A percentile compares a stretch with the other conserved stretches of the same genome.
phyloP scores from a whole-genome alignment of 306 rosid species.

The Rosa rugosa region DNA sequence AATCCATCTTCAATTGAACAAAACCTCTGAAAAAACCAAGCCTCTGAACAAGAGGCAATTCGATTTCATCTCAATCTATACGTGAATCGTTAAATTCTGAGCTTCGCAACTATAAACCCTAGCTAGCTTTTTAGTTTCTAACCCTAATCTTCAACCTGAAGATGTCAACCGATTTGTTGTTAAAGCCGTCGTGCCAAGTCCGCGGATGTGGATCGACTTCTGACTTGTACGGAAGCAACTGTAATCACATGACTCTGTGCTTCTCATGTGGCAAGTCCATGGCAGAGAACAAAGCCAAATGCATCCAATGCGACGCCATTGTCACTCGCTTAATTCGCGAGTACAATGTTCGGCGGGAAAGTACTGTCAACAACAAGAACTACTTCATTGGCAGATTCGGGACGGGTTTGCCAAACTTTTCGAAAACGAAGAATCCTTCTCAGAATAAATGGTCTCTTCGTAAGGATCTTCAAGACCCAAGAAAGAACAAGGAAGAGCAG shows the following conservation, averaged over 20 bases:
- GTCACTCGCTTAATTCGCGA: conserved; percentile 84
- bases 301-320: conserved; percentile 67
- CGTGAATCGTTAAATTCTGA: not conserved
- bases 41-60: not conserved
- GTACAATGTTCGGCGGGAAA: conserved; percentile 70
- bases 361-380: conserved; percentile 53
- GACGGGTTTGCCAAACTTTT: conserved; percentile 79
- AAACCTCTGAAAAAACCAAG: not conserved
- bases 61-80: not conserved
- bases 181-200: conserved; percentile 52
- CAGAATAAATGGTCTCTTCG: conserved; percentile 78
- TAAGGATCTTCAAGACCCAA: conserved; percentile 24
- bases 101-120: not conserved
- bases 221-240: conserved; percentile 87
- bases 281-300: conserved; percentile 70
- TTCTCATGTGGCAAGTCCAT: conserved; percentile 73
- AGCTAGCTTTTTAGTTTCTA: not conserved
- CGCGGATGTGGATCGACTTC: conserved; percentile 75
- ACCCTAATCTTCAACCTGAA: not conserved
- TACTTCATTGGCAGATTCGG: conserved; percentile 74
- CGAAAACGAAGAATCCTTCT: conserved; percentile 65
- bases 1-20: not conserved
- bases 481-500: conserved; percentile 42
- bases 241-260: conserved; percentile 91
- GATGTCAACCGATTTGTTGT: conserved; percentile 56